Percentiles rank a stretch among this genome's conserved stretches.
Conservation (phyloP, 148 eudicot species). For the Amaranthus hypochondriacus region DNA sequence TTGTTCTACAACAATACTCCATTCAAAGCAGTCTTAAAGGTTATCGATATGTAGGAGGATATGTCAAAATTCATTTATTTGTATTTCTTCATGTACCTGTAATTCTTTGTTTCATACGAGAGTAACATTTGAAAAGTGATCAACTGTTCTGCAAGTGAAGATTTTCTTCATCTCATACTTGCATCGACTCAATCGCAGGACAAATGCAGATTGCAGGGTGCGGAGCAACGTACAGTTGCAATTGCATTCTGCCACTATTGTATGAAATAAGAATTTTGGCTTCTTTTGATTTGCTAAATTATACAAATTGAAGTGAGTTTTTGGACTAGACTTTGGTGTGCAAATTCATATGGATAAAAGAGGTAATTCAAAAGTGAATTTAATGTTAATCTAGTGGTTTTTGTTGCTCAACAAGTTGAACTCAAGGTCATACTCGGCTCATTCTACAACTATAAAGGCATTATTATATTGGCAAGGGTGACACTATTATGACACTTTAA, state of each 20-base stretch:
- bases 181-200: background rate
- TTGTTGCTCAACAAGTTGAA: no score
- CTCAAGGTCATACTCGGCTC: no score
- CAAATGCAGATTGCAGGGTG: background rate
- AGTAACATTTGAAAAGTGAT: background rate
- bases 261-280: background rate
- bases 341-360: no score
- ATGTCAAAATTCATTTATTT: conserved; percentile 12
- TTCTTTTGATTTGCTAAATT: no score
- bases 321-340: no score
- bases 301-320: no score
- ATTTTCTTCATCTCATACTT: background rate
- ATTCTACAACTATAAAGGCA: no score
- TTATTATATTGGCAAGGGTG: no score
- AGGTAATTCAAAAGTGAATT: no score
- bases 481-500: no score
- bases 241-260: background rate
- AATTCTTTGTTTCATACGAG: conserved; percentile 8
- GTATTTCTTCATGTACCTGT: conserved; percentile 8
- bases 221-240: background rate
- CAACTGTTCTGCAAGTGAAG: background rate
- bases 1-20: background rate
- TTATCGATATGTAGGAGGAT: conserved; percentile 10
- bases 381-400: no score
- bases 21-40: conserved; percentile 1